phyloP scores from a whole-genome alignment of 306 rosid genomes.

The Chamaecrista fasciculata region DNA sequence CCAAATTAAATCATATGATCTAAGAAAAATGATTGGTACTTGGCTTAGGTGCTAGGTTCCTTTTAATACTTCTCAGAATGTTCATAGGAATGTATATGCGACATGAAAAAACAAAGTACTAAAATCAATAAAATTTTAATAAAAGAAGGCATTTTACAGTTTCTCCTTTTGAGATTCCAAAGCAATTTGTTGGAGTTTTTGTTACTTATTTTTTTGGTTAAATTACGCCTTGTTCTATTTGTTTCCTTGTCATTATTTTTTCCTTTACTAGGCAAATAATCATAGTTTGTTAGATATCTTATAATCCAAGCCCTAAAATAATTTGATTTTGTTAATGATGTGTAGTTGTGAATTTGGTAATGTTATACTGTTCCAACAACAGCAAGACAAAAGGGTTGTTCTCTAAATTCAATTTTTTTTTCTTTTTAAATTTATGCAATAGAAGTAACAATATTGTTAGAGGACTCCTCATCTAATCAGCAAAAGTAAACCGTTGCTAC shows the following conservation, averaged over 20 bases:
- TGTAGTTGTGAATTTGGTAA: neutral
- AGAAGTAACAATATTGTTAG: neutral
- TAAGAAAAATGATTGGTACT: neutral
- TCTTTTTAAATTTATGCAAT: neutral
- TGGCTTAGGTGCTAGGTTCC: neutral
- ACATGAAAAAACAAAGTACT: slow-evolving; percentile 8
- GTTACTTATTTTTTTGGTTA: neutral
- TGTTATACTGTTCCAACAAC: slow-evolving; percentile 3
- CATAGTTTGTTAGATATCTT: neutral
- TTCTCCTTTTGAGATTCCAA: neutral
- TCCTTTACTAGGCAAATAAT: neutral
- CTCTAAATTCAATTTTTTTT: neutral
- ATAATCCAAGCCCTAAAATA: neutral
- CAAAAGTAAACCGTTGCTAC: slow-evolving; percentile 5
- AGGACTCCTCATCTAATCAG: slow-evolving; percentile 1
- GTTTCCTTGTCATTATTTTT: neutral
- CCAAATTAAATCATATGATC: neutral
- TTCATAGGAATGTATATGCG: neutral
- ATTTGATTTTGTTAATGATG: slow-evolving; percentile 1
- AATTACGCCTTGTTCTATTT: neutral
- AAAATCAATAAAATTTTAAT: slow-evolving; percentile 9
- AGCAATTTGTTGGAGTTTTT: neutral
- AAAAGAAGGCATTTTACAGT: neutral
- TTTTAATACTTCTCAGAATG: neutral
- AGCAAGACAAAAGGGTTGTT: neutral